Base-by-base conservation (phyloP, 2,329 filamentous ascomycete genomes). In the Ophiostoma piceae region DNA sequence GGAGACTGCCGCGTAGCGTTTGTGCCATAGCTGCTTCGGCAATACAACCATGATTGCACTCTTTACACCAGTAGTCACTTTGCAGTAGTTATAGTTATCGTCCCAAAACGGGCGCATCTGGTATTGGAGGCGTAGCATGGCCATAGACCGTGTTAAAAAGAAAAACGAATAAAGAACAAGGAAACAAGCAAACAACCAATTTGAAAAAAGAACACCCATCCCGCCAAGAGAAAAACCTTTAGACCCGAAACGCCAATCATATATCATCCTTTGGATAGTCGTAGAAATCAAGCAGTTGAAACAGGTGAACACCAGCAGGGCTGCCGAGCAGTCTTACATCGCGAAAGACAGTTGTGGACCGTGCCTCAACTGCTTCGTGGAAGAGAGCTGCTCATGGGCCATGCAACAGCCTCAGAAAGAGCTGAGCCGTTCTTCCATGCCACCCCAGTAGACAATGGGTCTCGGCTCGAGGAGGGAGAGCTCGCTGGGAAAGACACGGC, bases 361-460 rank as follows among this genome's bases (percentile, higher is more conserved):
- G n/a, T 14, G 62, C 57, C 57, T 32, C 26, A 32, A 32, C 16
- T 57, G 51, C n/a, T 26, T 57, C 51, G 26, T 62, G 22, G 35
- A 39, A 14, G 19, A 39, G 9, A 41, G 29, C 57, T 35, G 8
- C n/a, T 64, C 2, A n/a, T 9, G 19, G 14, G 60, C n/a, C 8
- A 57, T 22, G 51, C 9, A 47, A 26, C 3, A 29, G n/a, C n/a
- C 32, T 22, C 69, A 74, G 6, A 73, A 68, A 1, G 82, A 78
- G 26, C 80, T 79, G 76, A 88, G 86, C 68, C 85, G 82, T 79
- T 88, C 87, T 78, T 88, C 87, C 66, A 89, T 77, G 54, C 87
- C 85, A 73, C 84, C 85, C 83, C 86, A 89, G 78, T 87, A 88
- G 68, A 88, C 85, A 47, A 88, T 81, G 12, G 87, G 87, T 62